Base-by-base conservation (phyloP, 2,329 filamentous ascomycete genomes). In the Emergomyces africanus region DNA sequence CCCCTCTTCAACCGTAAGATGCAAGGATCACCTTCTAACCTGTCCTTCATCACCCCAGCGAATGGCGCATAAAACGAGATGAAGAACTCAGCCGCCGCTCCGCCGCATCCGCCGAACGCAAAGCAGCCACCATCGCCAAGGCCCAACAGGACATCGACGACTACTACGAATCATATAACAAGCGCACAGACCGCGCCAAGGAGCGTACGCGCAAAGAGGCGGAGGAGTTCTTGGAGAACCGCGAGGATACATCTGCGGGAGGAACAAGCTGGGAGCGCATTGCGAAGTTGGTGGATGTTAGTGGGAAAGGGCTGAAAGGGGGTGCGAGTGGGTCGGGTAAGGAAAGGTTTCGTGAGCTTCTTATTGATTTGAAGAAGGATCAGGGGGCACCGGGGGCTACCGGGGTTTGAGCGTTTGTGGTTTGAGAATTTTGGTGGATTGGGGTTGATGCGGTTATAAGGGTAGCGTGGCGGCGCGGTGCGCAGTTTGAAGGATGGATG, bases 91-190 rank as follows among this genome's bases (percentile, higher is more conserved):
- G 86, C 67, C 90, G 91, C 74, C 89, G 92, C 68, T 86, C 89
- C 64, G 86, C 95, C 73, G 84, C 92, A 65, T 92, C 92, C 58
- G 83, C 85, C 48, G 80, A 84, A 64, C 89, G 91, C 77, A 94
- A 94, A 72, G 83, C 84, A 63, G 86, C 92, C 72, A 96, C 90
- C 1, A 78, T 96, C 70, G 85, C 89, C 72, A 90, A 94, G 66
- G 94, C 94, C 12, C 90, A 90, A 70, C 83, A 91, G 72, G 94
- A 95, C 73, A 95, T 99, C 64, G 94, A 99, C 72, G 94, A 96
- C 73, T 99, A 97, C 77, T 99, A 99, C 80, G 91, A 96, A 71
- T 96, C 96, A 76, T 99, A 99, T 80, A 97, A 97, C 79, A 86
- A 87, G 74, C 96, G 96, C 79, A 92, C 94, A 74, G 94, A 99